Evolutionary conservation across 148 eudicot genomes (phyloP).

Genomic region (Amaranthus palmeri): DNA sequence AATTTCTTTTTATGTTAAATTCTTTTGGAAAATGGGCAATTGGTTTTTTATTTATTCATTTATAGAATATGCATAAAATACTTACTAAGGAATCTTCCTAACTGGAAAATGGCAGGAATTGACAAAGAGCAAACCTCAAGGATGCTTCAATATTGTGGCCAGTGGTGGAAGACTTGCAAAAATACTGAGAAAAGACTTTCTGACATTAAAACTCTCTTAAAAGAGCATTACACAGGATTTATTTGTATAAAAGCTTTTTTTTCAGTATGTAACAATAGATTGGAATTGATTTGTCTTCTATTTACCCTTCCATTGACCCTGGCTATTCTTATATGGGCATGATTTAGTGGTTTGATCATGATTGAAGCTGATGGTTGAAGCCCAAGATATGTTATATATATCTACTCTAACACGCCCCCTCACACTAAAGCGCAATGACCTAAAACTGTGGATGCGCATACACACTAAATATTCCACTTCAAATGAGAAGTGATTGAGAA

Average conservation of each 20-base stretch:
- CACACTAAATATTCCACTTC: too few species aligned
- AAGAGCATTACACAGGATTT: conserved; percentile 9
- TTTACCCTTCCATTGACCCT: too few species aligned
- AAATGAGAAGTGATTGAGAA: too few species aligned
- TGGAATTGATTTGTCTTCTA: too few species aligned
- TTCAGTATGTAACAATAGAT: neutral
- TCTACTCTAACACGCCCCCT: too few species aligned
- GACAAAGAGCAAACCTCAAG: conserved; percentile 39
- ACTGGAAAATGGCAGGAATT: conserved; percentile 45
- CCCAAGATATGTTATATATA: too few species aligned
- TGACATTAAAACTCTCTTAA: conserved; percentile 22
- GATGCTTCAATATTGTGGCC: conserved; percentile 46
- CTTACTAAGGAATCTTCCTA: conserved; percentile 8
- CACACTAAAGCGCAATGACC: too few species aligned
- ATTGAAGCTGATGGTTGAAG: too few species aligned
- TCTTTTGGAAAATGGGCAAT: neutral
- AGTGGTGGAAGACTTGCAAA: conserved; percentile 29
- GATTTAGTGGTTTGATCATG: too few species aligned
- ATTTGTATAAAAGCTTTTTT: conserved; percentile 10
- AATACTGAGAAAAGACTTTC: conserved; percentile 32
- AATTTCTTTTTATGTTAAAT: neutral
- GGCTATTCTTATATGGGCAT: too few species aligned
- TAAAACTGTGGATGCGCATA: too few species aligned
- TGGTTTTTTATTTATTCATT: neutral
- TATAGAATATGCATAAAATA: neutral